Evolutionary conservation across 345 rosid species (phyloP).

Genomic region (Citrus sinensis): DNA sequence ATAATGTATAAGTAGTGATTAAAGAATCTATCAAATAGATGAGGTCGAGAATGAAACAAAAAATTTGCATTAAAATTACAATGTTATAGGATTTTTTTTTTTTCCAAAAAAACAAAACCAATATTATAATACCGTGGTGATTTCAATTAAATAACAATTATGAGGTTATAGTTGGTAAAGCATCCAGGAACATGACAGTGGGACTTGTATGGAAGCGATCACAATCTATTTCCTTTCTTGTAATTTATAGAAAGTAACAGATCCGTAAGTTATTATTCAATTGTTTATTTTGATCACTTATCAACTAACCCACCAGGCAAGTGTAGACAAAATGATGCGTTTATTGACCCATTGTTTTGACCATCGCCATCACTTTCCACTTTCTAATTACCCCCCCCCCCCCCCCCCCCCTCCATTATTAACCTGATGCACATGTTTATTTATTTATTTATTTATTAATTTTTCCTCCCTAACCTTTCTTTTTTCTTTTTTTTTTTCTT

Average conservation of each 20-base stretch:
- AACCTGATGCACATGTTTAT: neutral
- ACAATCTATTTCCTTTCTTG: neutral
- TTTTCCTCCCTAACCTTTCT: too few species aligned
- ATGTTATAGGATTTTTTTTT: too few species aligned
- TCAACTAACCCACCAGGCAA: neutral
- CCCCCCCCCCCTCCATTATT: neutral
- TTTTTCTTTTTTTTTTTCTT: too few species aligned
- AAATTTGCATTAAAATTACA: too few species aligned
- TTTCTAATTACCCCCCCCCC: neutral
- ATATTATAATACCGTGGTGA: too few species aligned
- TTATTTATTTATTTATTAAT: neutral
- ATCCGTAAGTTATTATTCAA: neutral
- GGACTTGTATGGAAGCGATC: neutral
- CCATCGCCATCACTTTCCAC: slow-evolving; percentile 6
- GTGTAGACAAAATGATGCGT: neutral
- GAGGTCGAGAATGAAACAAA: too few species aligned
- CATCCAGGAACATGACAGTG: too few species aligned
- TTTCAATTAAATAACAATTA: too few species aligned
- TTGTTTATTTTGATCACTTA: neutral
- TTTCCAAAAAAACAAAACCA: too few species aligned
- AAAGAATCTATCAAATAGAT: too few species aligned
- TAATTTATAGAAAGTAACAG: neutral
- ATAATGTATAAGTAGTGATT: too few species aligned
- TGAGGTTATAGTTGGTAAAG: too few species aligned
- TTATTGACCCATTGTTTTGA: slow-evolving; percentile 2